phyloP scores from a whole-genome alignment of 768 basidiomycete species.

The Psilocybe subaeruginosa region DNA sequence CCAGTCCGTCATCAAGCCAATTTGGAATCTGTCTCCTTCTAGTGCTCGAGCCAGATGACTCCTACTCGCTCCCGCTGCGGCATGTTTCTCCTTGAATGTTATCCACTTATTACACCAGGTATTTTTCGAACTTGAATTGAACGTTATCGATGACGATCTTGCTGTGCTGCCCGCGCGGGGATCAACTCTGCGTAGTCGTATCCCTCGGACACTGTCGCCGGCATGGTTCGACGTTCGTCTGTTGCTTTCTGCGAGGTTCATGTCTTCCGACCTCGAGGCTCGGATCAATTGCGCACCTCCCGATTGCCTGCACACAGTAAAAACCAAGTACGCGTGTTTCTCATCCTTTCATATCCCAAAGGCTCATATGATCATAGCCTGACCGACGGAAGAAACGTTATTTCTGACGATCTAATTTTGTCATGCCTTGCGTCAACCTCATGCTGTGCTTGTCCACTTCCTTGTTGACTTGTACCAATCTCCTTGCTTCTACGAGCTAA shows the following conservation, averaged over 20 bases:
- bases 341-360: background rate
- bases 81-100: background rate
- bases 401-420: background rate
- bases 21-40: background rate
- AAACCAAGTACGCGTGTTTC: background rate
- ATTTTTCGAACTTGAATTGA: no score
- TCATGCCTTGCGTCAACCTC: constrained; percentile 9
- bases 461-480: background rate
- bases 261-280: background rate
- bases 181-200: background rate
- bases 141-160: no score
- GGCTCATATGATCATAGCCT: background rate
- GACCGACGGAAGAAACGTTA: background rate
- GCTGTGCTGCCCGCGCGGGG: no score
- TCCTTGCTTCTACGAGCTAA: background rate
- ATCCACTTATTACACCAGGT: background rate
- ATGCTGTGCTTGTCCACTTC: constrained; percentile 4
- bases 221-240: background rate
- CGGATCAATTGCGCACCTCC: constrained; percentile 3
- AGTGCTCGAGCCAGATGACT: background rate
- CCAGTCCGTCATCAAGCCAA: background rate
- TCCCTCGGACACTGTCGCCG: background rate
- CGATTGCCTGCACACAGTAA: no score
- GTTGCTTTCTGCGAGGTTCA: background rate
- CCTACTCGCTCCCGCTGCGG: background rate